Base-by-base conservation (phyloP, 192 early-diverging fungal genomes). In the Podila verticillata region DNA sequence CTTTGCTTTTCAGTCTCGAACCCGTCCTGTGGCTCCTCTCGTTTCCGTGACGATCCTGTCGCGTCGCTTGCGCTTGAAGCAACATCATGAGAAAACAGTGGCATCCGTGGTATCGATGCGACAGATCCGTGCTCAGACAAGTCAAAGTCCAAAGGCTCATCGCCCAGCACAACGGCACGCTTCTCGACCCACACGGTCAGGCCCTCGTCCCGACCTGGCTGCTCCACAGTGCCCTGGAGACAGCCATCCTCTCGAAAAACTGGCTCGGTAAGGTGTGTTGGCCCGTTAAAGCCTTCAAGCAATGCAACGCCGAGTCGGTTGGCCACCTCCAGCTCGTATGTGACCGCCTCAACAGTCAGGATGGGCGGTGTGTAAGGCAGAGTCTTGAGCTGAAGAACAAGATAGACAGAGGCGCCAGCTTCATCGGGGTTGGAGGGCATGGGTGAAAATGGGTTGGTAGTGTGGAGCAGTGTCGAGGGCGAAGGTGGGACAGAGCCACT, bases 131-230 rank as follows among this genome's bases (percentile, higher is more conserved):
- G 77, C 32, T 80, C 70, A 6, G 70, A 72, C 3, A 80, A 48
- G 34, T 80, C 77, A 13, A 60, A 68, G 24, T 80, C 77, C 56
- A 80, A 35, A 5, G n/a, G 36, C 49, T 79, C 75, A 29, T 80
- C 77, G 6, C 77, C 77, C 8, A 80, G 47, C 0, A 80, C 60
- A 36, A 80, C 77, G 1, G 70, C 65, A n/a, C 77, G 36, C 54
- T 80, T 80, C 57, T 80, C 77, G 5, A 80, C 77, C 77, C 77
- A 80, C 12, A 80, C 70, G 3, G 77, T 68, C 61, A 80, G 36
- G 8, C 77, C 70, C 62, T 80, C 77, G 7, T 80, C 77, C 3
- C 77, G 61, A 4, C 63, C 49, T 19, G 48, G 70, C 24, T 63
- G 69, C 56, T 68, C 70, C 17, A 72, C 51, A 29, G 39, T 65